These are phyloP conservation scores for Cyberlindnera maclurae DNA, from an alignment of 805 yeast genomes.

Conservation along the genomic window DNA sequence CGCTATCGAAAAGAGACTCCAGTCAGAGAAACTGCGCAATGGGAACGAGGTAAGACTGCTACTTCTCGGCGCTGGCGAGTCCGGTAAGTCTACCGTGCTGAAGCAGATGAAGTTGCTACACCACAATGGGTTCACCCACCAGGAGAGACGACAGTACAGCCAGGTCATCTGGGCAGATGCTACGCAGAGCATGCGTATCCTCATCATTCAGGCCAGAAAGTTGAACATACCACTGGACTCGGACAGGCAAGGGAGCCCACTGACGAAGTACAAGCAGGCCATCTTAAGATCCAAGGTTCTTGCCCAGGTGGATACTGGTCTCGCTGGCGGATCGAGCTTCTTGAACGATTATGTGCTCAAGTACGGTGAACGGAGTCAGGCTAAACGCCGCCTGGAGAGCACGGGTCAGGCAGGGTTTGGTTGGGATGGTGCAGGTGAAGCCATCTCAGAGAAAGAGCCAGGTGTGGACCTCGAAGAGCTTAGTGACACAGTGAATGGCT, in stretches of 20 bases:
- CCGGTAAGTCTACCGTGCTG: slow-evolving; percentile 88
- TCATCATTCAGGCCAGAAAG: slow-evolving; percentile 70
- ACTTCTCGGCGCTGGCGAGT: slow-evolving; percentile 90
- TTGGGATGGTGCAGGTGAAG: slow-evolving; percentile 13
- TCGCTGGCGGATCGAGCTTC: slow-evolving; percentile 61
- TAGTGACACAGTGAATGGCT: slow-evolving; percentile 15
- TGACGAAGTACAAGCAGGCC: slow-evolving; percentile 41
- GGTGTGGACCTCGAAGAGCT: slow-evolving; percentile 15
- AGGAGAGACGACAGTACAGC: slow-evolving; percentile 72
- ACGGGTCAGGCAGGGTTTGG: slow-evolving; percentile 42
- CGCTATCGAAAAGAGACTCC: slow-evolving; percentile 57
- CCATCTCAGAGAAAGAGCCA: background rate
- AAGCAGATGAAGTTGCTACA: slow-evolving; percentile 85
- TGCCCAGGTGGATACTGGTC: slow-evolving; percentile 53
- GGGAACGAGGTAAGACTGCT: slow-evolving; percentile 62
- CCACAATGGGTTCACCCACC: slow-evolving; percentile 74
- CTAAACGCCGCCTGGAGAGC: slow-evolving; percentile 43
- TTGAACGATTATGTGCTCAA: slow-evolving; percentile 57
- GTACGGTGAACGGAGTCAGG: slow-evolving; percentile 49
- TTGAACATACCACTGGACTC: slow-evolving; percentile 59
- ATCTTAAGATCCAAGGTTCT: slow-evolving; percentile 52
- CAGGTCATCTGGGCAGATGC: slow-evolving; percentile 93
- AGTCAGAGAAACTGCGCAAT: slow-evolving; percentile 43
- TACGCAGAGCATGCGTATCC: slow-evolving; percentile 71
- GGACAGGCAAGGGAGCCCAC: slow-evolving; percentile 44